Evolutionary conservation across 164 flowering plant genomes (phyloP), one percentile per base, ranked within the genome.

Genomic region (Stephania japonica): DNA sequence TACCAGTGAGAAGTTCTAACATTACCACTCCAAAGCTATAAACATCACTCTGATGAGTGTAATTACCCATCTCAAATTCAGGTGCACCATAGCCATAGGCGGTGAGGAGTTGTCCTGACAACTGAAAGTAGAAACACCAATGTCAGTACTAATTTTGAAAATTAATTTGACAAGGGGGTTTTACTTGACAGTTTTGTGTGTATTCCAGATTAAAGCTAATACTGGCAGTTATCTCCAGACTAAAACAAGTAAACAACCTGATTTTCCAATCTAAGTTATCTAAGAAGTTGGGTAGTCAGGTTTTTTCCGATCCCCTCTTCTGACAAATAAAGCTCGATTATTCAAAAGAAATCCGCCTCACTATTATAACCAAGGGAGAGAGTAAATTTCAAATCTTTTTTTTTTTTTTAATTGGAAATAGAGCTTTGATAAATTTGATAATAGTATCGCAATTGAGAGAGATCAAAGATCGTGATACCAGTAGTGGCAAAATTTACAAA

Each of bases 11-110:
- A 61, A 93, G 93, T 77, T 90, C 93, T 64, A 93, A 77, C 94
- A 93, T 87, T 26, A 93, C 91, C 61, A 93, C 87, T 69, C 98
- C 98, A 80, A 90, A 91, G 82, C 94, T 87, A 72, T 86, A 91
- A 23, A 91, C 85, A 80, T 93, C 97, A 81, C 93, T 90, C 70
- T 83, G 84, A 69, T 68, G 72, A 26, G 91, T 85, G 76, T 88
- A 90, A 72, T 74, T 85, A 76, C 97, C 98, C 16, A 71, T 69
- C 74, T 87, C 94, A 76, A 85, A 74, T 77, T 91, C 98, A 16
- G 93, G 93, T 59, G 97, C 94, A 38, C 83, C 84, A 72, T 88
- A 91, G 61, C 97, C 94, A 75, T 90, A 87, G 4, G 93, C 81
- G 42, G 95, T 72, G 68, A 80, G 83, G 32, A 90, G 86, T 3